Base-by-base conservation (phyloP, 1,139 yeast species). In the Meyerozyma athensensis region DNA sequence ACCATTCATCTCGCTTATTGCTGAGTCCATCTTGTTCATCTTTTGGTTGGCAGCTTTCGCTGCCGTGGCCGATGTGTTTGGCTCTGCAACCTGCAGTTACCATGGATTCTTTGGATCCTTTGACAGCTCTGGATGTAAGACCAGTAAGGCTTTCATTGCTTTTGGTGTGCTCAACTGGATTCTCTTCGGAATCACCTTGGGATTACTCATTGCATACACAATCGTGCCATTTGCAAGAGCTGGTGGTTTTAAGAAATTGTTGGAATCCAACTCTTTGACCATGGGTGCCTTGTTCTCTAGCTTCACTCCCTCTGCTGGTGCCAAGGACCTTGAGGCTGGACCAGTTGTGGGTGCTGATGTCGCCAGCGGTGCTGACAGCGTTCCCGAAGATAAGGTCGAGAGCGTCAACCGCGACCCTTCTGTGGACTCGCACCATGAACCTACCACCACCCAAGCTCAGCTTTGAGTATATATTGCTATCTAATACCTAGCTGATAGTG, bases 101-200 rank as follows among this genome's bases (percentile, higher is more conserved):
- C 10, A 4, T 13, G 9, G 16, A 4, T 19, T 26, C 33, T 14
- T 9, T 7, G 10, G 13, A 3, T 5, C 20, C 9, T 28, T 28
- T 20, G 13, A 16, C 32, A 28, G 32, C 32, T 17, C 4, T 7
- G 40, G 49, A 34, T 65, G 70, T 45, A 40, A 41, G 26, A 19
- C 52, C 5, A 56, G 56, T 6, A 57, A 63, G 45, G 65, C 65
- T 1, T 39, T 53, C 12, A 52, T 61, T 40, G 63, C 65, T 2
- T 53, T 64, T 40, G 49, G 59, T 0, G 54, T 64, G 26, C 40
- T 65, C 34, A 46, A 49, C 24, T 65, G 65, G 63, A 19, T 63
- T 5, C 43, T 58, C 37, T 61, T 56, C 35, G 41, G 47, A 7
- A 50, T 47, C 5, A 43, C 61, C 16, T 48, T 61, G 35, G 51